phyloP scores from a whole-genome alignment of 1,139 yeast genomes.

The Scheffersomyces quercinus region DNA sequence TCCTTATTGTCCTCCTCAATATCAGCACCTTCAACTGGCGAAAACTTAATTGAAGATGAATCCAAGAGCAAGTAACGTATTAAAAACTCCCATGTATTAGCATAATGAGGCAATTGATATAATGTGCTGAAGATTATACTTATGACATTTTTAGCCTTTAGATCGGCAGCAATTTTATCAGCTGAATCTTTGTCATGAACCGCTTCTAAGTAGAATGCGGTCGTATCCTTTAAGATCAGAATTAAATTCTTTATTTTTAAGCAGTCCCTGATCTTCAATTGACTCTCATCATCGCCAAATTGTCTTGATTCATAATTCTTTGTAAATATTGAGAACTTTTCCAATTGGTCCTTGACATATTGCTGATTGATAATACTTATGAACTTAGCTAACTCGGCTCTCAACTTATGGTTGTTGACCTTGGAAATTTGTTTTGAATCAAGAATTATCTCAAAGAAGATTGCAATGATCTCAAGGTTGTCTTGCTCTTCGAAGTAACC shows the following conservation, averaged over 20 bases:
- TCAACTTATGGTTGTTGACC: conserved; percentile 30
- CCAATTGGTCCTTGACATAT: conserved; percentile 15
- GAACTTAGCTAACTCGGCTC: conserved; percentile 34
- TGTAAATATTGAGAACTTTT: conserved; percentile 22
- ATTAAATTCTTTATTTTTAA: conserved; percentile 25
- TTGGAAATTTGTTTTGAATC: conserved; percentile 8
- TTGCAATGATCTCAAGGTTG: conserved; percentile 39
- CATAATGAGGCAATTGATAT: conserved; percentile 20
- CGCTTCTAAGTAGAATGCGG: background rate
- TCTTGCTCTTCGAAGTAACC: conserved; percentile 68
- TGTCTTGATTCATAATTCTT: conserved; percentile 20
- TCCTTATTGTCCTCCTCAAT: conserved; percentile 17
- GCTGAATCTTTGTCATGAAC: background rate
- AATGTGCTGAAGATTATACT: conserved; percentile 17
- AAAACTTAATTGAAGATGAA: conserved; percentile 31
- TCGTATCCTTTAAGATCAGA: conserved; percentile 3
- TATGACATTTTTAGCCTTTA: conserved; percentile 1
- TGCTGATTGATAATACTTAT: conserved; percentile 23
- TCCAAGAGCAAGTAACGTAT: conserved; percentile 45
- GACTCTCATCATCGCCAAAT: conserved; percentile 16
- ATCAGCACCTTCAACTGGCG: conserved; percentile 8
- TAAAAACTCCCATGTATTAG: conserved; percentile 34
- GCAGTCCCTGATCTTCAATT: conserved; percentile 9
- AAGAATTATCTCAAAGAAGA: conserved; percentile 41
- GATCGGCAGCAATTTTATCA: background rate